Evolutionary conservation across 768 basidiomycete genomes (phyloP), one percentile per base, ranked within the genome.

Genomic region (Psilocybe azurescens): DNA sequence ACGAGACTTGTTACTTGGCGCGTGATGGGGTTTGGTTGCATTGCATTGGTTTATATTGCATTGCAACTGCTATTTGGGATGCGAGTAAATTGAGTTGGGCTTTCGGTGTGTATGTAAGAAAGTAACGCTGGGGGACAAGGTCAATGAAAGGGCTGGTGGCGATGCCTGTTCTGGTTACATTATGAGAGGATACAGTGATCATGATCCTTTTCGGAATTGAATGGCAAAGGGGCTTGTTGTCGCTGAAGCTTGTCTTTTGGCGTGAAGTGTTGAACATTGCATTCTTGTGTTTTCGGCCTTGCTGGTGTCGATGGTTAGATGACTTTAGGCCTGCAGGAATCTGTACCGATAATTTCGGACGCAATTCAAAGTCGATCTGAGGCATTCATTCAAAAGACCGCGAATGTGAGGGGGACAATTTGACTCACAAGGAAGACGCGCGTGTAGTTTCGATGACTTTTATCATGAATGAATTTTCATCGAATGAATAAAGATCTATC

Each of bases 71-170:
- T 52, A 0, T n/a, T 5, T 47, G 14, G 6, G 13, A 44, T 36
- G 36, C n/a, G 41, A 13, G 41, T 57, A 33, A 53, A 53, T 59
- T 51, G 29, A 48, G 41, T 44, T 44, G 55, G 46, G 55, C 39
- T 44, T 48, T 57, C 30, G 48, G 44, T 7, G 18, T 39, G 38
- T 39, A 44, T 44, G 41, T 44, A 44, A 13, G 41, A 44, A 44
- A 44, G 41, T 9, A 16, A 44, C 41, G 41, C 41, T 44, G 41
- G 38, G 14, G 14, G 9, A 14, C 14, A 14, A 39, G 14, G 14
- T n/a, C 11, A 44, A 44, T 44, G 14, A 16, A 44, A 44, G 14
- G 41, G 41, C 7, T 9, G 41, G 41, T n/a, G 41, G 41, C 41
- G 14, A 44, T 44, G 41, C 14, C 5, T 16, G 41, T 14, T 44